phyloP scores from a whole-genome alignment of 78 protist genomes.

The slime mould (Dictyostelium discoideum) region DNA sequence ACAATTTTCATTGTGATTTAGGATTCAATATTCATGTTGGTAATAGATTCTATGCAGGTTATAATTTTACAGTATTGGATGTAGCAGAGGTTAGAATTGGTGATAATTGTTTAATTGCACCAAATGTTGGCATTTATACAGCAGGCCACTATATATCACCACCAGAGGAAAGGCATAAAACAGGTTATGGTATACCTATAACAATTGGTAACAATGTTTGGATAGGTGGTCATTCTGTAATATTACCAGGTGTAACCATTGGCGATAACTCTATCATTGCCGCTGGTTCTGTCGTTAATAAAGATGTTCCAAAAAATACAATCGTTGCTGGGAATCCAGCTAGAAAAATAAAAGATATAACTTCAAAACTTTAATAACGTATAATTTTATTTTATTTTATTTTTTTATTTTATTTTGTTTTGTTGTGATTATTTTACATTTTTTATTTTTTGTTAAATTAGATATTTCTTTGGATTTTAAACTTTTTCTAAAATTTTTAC shows the following conservation, averaged over 20 bases:
- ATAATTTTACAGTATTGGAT: slow-evolving; percentile 44
- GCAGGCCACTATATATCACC: slow-evolving; percentile 82
- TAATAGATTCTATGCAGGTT: slow-evolving; percentile 52
- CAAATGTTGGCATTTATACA: slow-evolving; percentile 80
- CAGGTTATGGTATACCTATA: slow-evolving; percentile 47
- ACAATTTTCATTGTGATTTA: slow-evolving; percentile 83
- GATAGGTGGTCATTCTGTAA: slow-evolving; percentile 63
- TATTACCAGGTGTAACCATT: slow-evolving; percentile 79
- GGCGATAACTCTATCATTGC: slow-evolving; percentile 73
- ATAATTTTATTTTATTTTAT: too few relatives aligned
- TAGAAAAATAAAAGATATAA: not conserved
- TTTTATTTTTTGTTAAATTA: not conserved
- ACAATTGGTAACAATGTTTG: slow-evolving; percentile 76
- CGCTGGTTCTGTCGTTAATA: slow-evolving; percentile 84
- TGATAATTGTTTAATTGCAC: slow-evolving; percentile 55
- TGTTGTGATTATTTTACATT: not conserved
- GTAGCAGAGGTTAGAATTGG: slow-evolving; percentile 63
- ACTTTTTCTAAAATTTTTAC: not conserved
- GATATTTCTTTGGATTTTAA: not conserved
- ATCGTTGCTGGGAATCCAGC: slow-evolving; percentile 74
- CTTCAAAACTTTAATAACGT: not conserved
- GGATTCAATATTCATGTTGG: slow-evolving; percentile 73
- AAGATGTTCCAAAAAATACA: slow-evolving; percentile 45
- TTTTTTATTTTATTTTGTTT: too few relatives aligned
- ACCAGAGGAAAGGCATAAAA: not conserved